A percentile compares a stretch with the other conserved stretches of the same genome.
These are phyloP conservation scores for Metarhizium anisopliae DNA, from an alignment of 2,329 filamentous ascomycete species.

Conservation along the genomic window DNA sequence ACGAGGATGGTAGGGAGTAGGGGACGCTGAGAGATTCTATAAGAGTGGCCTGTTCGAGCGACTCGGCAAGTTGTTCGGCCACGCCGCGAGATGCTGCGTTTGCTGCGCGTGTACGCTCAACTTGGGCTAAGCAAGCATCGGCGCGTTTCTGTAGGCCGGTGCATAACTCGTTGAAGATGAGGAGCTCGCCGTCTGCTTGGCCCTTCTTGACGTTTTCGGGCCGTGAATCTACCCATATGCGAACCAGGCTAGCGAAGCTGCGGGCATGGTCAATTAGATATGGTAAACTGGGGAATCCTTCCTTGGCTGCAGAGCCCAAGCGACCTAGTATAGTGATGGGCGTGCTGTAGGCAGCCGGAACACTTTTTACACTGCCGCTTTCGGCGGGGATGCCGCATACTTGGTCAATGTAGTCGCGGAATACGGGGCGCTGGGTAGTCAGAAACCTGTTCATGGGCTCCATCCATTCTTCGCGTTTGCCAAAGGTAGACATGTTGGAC, in stretches of 20 bases:
- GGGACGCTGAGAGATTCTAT: slow-evolving; percentile 25
- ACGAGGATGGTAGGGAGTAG: slow-evolving; percentile 17
- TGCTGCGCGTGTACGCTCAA: slow-evolving; percentile 34
- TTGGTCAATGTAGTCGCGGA: slow-evolving; percentile 80
- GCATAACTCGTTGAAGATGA: slow-evolving; percentile 44
- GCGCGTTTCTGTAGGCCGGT: slow-evolving; percentile 39
- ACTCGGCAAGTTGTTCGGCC: slow-evolving; percentile 34
- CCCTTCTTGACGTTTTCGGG: slow-evolving; percentile 26
- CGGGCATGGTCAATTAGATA: slow-evolving; percentile 86
- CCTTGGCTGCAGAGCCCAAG: slow-evolving; percentile 68
- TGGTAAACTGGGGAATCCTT: slow-evolving; percentile 87
- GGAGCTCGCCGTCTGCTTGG: slow-evolving; percentile 38
- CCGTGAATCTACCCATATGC: slow-evolving; percentile 61
- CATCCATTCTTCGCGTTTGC: slow-evolving; percentile 97
- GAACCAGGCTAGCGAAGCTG: slow-evolving; percentile 75
- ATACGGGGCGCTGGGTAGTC: slow-evolving; percentile 61
- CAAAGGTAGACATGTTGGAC: slow-evolving; percentile 84
- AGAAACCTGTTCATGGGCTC: slow-evolving; percentile 94
- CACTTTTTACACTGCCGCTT: slow-evolving; percentile 45
- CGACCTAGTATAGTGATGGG: slow-evolving; percentile 83
- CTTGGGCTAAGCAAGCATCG: slow-evolving; percentile 39
- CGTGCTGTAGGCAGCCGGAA: slow-evolving; percentile 83
- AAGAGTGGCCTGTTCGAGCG: slow-evolving; percentile 34
- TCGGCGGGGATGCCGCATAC: slow-evolving; percentile 77
- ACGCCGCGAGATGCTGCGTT: slow-evolving; percentile 22